These are phyloP conservation scores for Trichoderma reesei DNA, from an alignment of 495 filamentous ascomycete species.

Conservation along the genomic window DNA sequence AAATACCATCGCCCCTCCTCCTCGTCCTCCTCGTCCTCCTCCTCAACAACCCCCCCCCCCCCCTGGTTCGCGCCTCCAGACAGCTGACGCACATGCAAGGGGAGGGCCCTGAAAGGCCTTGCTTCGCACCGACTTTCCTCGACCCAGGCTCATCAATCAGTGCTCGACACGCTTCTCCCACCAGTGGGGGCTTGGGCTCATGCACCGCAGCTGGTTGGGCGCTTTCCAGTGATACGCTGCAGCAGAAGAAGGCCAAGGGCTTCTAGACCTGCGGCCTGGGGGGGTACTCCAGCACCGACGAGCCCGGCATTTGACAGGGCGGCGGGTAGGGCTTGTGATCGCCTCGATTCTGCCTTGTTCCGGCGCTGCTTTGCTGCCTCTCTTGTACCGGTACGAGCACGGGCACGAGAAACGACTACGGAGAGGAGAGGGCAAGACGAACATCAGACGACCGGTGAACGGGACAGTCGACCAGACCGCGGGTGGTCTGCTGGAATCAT, in stretches of 20 bases:
- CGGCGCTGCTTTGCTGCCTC: neutral
- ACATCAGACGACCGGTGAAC: too few relatives aligned
- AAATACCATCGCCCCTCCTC: neutral
- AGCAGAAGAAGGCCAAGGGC: neutral
- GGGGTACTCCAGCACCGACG: neutral
- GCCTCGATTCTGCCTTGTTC: neutral
- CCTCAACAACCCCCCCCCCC: neutral
- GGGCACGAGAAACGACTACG: neutral
- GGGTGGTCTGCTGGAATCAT: neutral
- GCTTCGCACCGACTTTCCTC: conserved; percentile 5
- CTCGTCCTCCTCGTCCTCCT: neutral
- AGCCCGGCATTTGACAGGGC: conserved; percentile 1
- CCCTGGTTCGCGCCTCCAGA: neutral
- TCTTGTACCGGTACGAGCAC: neutral
- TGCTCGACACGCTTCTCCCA: conserved; percentile 5
- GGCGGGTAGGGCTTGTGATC: neutral
- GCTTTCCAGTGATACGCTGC: neutral
- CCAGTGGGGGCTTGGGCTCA: conserved; percentile 4
- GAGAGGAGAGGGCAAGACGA: neutral
- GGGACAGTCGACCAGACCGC: neutral
- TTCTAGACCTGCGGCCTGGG: neutral
- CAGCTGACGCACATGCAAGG: conserved; percentile 4
- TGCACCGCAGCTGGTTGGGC: conserved; percentile 7
- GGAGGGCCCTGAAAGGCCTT: neutral
- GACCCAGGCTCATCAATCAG: neutral